These are phyloP conservation scores for Apiospora koreana DNA, from an alignment of 2,329 filamentous ascomycete species.

Conservation along the genomic window DNA sequence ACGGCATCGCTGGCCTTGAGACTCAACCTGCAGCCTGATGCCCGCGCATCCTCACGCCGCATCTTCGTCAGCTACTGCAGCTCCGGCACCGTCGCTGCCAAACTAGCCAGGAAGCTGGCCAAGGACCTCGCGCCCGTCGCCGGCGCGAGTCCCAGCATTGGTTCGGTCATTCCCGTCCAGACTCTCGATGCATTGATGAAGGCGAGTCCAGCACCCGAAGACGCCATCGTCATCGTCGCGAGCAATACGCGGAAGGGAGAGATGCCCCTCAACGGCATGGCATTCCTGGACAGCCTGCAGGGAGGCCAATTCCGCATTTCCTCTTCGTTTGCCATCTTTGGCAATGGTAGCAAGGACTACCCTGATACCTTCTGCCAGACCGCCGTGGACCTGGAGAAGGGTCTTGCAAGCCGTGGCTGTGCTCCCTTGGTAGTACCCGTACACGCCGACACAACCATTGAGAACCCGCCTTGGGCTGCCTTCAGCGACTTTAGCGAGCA, in stretches of 20 bases:
- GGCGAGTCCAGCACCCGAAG: background rate
- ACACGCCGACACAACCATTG: background rate
- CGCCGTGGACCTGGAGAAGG: background rate
- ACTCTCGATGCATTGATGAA: conserved; percentile 6
- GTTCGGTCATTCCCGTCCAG: conserved; percentile 4
- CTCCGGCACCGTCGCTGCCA: conserved; percentile 23
- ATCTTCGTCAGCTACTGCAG: conserved; percentile 23
- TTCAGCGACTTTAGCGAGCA: conserved; percentile 1
- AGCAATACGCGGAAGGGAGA: background rate
- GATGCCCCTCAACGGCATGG: conserved; percentile 6
- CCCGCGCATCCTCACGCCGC: background rate
- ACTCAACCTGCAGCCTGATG: background rate
- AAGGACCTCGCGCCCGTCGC: conserved; percentile 9
- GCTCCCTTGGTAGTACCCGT: background rate
- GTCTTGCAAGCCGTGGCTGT: background rate
- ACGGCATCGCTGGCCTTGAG: background rate
- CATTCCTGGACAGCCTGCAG: background rate
- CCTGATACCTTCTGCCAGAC: conserved; percentile 10
- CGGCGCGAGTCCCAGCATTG: background rate
- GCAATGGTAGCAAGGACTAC: conserved; percentile 11
- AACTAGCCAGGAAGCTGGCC: conserved; percentile 20
- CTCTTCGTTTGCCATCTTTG: conserved; percentile 7
- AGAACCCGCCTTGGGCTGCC: conserved; percentile 8
- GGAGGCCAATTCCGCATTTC: background rate
- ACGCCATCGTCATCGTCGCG: background rate